Evolutionary conservation across 1,284 basidiomycete genomes (phyloP).

Genomic region (Ustilago xerochloae): DNA sequence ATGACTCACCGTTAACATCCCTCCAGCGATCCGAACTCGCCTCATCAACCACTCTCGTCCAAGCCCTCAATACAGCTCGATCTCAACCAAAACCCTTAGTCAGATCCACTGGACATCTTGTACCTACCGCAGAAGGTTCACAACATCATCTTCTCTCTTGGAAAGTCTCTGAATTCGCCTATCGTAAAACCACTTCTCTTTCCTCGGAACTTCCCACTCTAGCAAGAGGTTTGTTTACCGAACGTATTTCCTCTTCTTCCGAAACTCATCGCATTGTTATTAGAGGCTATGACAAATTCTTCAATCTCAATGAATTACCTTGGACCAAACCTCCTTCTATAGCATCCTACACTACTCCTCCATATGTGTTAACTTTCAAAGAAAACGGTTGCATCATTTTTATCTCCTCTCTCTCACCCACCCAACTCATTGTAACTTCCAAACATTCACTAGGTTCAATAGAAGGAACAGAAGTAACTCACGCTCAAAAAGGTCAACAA

Average conservation of each 20-base stretch:
- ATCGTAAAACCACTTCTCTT: conserved; percentile 58
- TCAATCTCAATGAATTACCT: conserved; percentile 93
- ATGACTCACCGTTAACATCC: conserved; percentile 5
- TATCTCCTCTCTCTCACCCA: conserved; percentile 83
- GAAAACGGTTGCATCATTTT: conserved; percentile 99
- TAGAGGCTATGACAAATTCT: conserved; percentile 98
- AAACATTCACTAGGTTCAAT: conserved; percentile 75
- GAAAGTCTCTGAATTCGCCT: conserved; percentile 66
- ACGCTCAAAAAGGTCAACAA: conserved; percentile 81
- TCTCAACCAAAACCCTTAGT: conserved; percentile 47
- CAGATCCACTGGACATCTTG: conserved; percentile 40
- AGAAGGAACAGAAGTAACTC: conserved; percentile 69
- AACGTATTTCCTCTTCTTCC: conserved; percentile 16
- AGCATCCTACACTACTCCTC: conserved; percentile 76
- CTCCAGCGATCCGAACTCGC: conserved; percentile 21
- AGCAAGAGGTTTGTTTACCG: conserved; percentile 65
- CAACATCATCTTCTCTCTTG: conserved; percentile 56
- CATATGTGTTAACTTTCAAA: conserved; percentile 91
- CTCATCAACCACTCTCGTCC: conserved; percentile 32
- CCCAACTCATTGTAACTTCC: conserved; percentile 84
- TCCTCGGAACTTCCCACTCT: conserved; percentile 62
- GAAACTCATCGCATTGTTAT: conserved; percentile 78
- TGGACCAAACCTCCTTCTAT: conserved; percentile 76
- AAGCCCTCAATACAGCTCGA: conserved; percentile 29
- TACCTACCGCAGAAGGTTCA: background rate